Percentiles rank a stretch among this genome's conserved stretches.
Conservation (phyloP, 768 basidiomycete species). For the Agaricus sinodeliciosus region DNA sequence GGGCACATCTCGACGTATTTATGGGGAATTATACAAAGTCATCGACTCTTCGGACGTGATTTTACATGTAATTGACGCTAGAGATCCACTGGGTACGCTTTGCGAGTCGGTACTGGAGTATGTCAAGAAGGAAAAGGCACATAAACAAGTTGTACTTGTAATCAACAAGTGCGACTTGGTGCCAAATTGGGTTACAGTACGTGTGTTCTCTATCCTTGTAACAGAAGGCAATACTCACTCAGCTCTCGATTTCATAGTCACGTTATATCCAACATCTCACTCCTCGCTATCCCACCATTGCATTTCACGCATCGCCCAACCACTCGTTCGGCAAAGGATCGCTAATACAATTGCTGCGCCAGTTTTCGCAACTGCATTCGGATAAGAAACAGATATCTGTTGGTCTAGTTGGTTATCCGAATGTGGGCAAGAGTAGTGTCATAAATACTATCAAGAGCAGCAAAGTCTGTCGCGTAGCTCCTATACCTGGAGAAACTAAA, state of each 20-base stretch:
- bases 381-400: constrained; percentile 99
- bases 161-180: constrained; percentile 99
- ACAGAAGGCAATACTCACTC: neutral
- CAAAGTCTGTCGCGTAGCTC: constrained; percentile 95
- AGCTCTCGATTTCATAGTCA: constrained; percentile 43
- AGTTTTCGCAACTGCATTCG: constrained; percentile 94
- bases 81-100: constrained; percentile 92
- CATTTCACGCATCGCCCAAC: constrained; percentile 98
- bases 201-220: constrained; percentile 22
- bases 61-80: constrained; percentile 90
- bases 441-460: constrained; percentile 98
- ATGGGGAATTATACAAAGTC: constrained; percentile 98
- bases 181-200: constrained; percentile 96
- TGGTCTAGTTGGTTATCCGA: constrained; percentile 96
- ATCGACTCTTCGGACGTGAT: constrained; percentile 98
- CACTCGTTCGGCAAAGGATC: constrained; percentile 99
- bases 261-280: constrained; percentile 95
- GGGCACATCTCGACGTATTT: constrained; percentile 92
- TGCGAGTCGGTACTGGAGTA: constrained; percentile 93
- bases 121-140: constrained; percentile 91
- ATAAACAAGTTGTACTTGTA: constrained; percentile 94
- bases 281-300: constrained; percentile 91
- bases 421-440: constrained; percentile 94
- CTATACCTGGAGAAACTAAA: constrained; percentile 97
- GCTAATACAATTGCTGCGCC: constrained; percentile 91